These are phyloP conservation scores for Albatrellus ellisii DNA, from an alignment of 768 basidiomycete species.

Conservation along the genomic window DNA sequence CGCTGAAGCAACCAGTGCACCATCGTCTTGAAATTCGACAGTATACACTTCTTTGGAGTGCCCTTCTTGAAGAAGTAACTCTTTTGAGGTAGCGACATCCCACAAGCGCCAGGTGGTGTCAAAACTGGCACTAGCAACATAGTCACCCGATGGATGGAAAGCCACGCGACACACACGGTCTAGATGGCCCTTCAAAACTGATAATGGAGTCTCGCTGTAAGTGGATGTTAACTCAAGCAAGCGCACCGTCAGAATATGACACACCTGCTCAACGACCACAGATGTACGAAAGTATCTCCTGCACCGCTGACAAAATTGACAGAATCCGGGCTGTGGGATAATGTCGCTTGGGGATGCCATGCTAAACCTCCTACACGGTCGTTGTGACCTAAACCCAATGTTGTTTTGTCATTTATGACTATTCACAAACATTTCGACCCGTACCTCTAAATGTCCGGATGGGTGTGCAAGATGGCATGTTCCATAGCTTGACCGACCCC, in stretches of 20 bases:
- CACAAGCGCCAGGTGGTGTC: slow-evolving; percentile 97
- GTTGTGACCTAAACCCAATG: slow-evolving; percentile 46
- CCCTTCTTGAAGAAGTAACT: slow-evolving; percentile 86
- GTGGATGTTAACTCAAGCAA: slow-evolving; percentile 1
- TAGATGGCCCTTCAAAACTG: slow-evolving; percentile 78
- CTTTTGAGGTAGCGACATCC: slow-evolving; percentile 76
- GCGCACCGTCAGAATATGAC: slow-evolving; percentile 10
- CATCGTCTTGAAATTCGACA: slow-evolving; percentile 94
- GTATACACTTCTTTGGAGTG: slow-evolving; percentile 96
- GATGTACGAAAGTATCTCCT: slow-evolving; percentile 71
- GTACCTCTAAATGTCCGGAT: slow-evolving; percentile 63
- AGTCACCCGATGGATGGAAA: slow-evolving; percentile 92
- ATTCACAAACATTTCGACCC: slow-evolving; percentile 6
- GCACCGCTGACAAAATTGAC: slow-evolving; percentile 89
- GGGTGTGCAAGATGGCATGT: slow-evolving; percentile 80
- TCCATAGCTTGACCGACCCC: slow-evolving; percentile 90
- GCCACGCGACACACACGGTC: slow-evolving; percentile 87
- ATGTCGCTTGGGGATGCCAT: slow-evolving; percentile 92
- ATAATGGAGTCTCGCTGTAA: slow-evolving; percentile 70
- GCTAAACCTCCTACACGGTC: slow-evolving; percentile 93
- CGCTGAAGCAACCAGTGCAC: slow-evolving; percentile 89
- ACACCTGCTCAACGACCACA: slow-evolving; percentile 84
- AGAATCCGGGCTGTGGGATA: slow-evolving; percentile 43
- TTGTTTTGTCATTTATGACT: slow-evolving; percentile 10
- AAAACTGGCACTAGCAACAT: slow-evolving; percentile 89